A percentile compares a stretch with the other conserved stretches of the same genome.
Evolutionary conservation across 78 protist genomes (phyloP).

Genomic region (Dictyostelium brefeldianum): DNA sequence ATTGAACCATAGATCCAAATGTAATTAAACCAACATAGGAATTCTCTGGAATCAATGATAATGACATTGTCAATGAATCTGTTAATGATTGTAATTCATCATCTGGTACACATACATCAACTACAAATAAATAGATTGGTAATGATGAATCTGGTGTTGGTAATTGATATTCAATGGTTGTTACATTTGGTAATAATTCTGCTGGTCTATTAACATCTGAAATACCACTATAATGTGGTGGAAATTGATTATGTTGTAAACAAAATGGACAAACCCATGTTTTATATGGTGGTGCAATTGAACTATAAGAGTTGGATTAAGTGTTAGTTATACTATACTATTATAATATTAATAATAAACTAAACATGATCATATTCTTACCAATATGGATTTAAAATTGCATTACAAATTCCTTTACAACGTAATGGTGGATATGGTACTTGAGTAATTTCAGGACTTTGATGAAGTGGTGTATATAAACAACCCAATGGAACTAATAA

Average conservation of each 20-base stretch:
- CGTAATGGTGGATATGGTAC: constrained; percentile 94
- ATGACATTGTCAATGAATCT: constrained; percentile 91
- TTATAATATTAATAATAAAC: not conserved
- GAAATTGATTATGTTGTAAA: constrained; percentile 93
- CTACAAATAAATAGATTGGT: constrained; percentile 94
- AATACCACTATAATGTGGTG: constrained; percentile 92
- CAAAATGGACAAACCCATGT: constrained; percentile 96
- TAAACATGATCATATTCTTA: not conserved
- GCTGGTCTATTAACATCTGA: constrained; percentile 91
- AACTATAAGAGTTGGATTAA: constrained; percentile 28
- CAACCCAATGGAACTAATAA: constrained; percentile 96
- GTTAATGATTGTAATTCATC: constrained; percentile 92
- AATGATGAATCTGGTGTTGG: constrained; percentile 82
- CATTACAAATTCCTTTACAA: constrained; percentile 90
- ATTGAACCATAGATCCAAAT: constrained; percentile 94
- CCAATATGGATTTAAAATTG: constrained; percentile 95
- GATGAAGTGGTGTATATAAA: constrained; percentile 96
- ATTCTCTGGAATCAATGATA: constrained; percentile 93
- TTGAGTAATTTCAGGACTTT: constrained; percentile 68
- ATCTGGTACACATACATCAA: constrained; percentile 94
- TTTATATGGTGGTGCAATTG: constrained; percentile 85
- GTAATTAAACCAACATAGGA: constrained; percentile 97
- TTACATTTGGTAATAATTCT: constrained; percentile 91
- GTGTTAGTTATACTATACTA: not conserved
- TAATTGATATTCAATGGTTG: constrained; percentile 79